Base-by-base conservation (phyloP, 2,329 filamentous ascomycete genomes). In the Trichoderma sp. region DNA sequence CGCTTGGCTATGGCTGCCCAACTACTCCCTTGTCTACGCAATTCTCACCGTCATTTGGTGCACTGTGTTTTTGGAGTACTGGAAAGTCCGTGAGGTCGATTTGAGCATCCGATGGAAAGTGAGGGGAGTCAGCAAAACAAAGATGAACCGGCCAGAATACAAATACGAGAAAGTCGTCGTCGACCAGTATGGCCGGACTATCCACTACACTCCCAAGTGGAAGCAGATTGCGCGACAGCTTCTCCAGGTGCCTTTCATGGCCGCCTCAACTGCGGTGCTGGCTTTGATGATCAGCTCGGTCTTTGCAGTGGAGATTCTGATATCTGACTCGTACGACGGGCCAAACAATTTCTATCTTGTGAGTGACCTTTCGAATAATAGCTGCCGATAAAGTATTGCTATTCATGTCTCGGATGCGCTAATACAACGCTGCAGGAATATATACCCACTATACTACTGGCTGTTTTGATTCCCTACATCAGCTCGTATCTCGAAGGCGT, bases 61-160 rank as follows among this genome's bases (percentile, higher is more conserved):
- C 73, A 87, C 90, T 8, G 82, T 92, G 4, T 94, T 94, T 72
- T 85, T 93, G 14, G 91, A 94, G 75, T 93, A 89, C 77, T 94
- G 91, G 91, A 93, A 92, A 78, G 87, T 92, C 58, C 88, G 90
- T 70, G 90, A 94, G 76, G 81, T 85, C 4, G 91, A 94, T 72
- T 83, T 94, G 1, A 86, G 87, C 60, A 85, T 93, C 24, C 86
- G 91, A 56, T 94, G 92, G 92, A 85, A 87, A 24, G 91, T 93
- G 8, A 86, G 86, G 65, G 89, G 89, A 10, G 89, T 94, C 4
- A 88, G 87, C 5, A 83, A 81, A 39, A 87, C 93, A 67, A 90
- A 93, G 73, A 83, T 85, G 52, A 90, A 89, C 72, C 84, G 91
- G 10, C 83, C 85, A 14, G 84, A 90, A 64, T 93, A 92, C 77